Base-by-base conservation (phyloP, 2,329 filamentous ascomycete genomes). In the Ustilaginoidea virens region DNA sequence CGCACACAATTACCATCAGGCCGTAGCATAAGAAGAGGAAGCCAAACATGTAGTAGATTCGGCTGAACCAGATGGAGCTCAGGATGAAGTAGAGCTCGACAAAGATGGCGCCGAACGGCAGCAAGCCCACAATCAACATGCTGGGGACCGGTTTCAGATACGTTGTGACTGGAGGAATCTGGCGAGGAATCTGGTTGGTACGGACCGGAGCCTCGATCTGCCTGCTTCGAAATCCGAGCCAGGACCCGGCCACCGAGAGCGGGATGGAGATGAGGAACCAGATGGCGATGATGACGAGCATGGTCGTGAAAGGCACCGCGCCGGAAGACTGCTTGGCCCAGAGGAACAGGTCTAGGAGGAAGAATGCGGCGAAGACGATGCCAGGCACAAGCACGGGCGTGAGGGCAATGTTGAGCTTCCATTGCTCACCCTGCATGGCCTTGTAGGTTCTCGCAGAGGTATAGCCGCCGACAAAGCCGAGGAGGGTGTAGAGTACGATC, bases 11-110 rank as follows among this genome's bases (percentile, higher is more conserved):
- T 43, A 96, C 83, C 85, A 98, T 94, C 28, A 98, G 69, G 8
- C 81, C 86, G 48, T 93, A 98, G 65, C 86, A 94, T 32, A 98
- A 69, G 65, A 98, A 98, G 20, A 98, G 63, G 66, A 98, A 98
- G 14, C 90, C 90, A 46, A 98, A 98, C 90, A 98, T 98, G 68
- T 98, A 98, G 66, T 98, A 98, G 40, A 98, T 90, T 56, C 90
- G 83, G 61, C 78, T 87, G 56, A 92, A 93, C 90, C 90, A 98
- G 49, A 98, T 87, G 16, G 82, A 92, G 58, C 78, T 92, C 82
- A 98, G 92, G 61, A 98, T 94, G 57, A 96, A 96, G 66, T 93
- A 96, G 3, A 98, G 74, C 59, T 98, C 90, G 26, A 96, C 86
- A 41, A 96, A 94, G 49, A 98, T 96, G 36, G 90, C 87, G 26